Base-by-base conservation (phyloP, 1,284 basidiomycete genomes). In the Fomitopsis pinicola region DNA sequence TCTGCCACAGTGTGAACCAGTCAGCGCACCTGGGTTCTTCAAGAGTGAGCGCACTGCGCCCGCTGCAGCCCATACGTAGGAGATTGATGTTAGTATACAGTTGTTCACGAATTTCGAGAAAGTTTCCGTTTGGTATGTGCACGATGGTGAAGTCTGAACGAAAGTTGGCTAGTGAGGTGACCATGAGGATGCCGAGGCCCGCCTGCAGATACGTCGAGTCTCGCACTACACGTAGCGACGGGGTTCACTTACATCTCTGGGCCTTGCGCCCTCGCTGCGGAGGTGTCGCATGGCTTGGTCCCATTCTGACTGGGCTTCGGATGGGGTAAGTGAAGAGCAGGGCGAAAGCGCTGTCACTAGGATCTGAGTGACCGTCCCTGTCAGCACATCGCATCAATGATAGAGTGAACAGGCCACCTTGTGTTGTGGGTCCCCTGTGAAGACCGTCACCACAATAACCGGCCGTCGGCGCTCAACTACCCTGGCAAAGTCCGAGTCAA, bases 101-200 rank as follows among this genome's bases (percentile, higher is more conserved):
- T 62, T 84, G 84, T 63, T 88, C 83, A 62, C 81, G 80, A 38
- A 80, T 77, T 35, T 80, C 78, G 22, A 84, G 76, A 71, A 87
- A 89, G 70, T 87, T 80, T 33, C 91, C 91, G 55, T 79, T 75
- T 0, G 89, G 89, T 59, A 93, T 85, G 61, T 82, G 85, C 22
- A 93, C 87, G 62, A 92, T 90, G 59, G 89, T 90, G 70, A 86
- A 90, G 76, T 93, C 91, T 3, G 89, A 92, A 58, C 88, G 88
- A 71, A 93, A 93, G 74, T 90, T 87, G 48, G 88, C 88, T 19
- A 93, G 82, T 7, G 89, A 92, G n/a, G 91, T 93, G 59, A 86
- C 83, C 83, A 92, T 86, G 65, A 93, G 78, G 15, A 81, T 75
- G 45, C 91, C 91, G 59, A 86, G 75, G n/a, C 80, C 78, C 22